Conservation (phyloP, 2,329 filamentous ascomycete species). For the Pestalotiopsis sp. region DNA sequence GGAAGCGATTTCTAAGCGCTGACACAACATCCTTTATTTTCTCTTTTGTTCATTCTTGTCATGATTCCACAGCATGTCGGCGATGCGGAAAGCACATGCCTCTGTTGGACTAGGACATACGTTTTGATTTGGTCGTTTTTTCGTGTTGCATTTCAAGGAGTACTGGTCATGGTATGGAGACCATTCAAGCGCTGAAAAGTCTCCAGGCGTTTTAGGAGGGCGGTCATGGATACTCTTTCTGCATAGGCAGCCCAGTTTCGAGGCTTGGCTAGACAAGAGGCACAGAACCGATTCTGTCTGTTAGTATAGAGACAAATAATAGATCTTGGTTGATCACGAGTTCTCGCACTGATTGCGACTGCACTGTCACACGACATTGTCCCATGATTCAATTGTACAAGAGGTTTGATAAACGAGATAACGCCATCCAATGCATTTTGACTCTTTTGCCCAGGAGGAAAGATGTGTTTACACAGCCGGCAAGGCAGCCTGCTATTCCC, state of each 20-base stretch:
- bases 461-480: background rate
- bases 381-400: background rate
- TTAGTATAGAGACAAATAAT: background rate
- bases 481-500: background rate
- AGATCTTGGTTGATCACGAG: background rate
- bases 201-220: slow-evolving; percentile 34
- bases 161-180: slow-evolving; percentile 36
- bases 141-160: background rate
- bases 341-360: background rate
- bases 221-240: background rate
- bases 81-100: background rate
- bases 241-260: background rate
- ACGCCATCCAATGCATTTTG: background rate
- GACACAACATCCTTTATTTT: background rate
- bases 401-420: background rate
- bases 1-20: background rate
- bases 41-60: background rate
- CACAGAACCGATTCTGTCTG: background rate
- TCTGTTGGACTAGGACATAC: background rate
- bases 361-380: background rate
- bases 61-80: background rate
- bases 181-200: slow-evolving; percentile 62
- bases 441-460: background rate
- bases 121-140: background rate
- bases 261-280: background rate